Conservation (phyloP, 495 filamentous ascomycete species). For the Hyphodiscus hymeniophilus region DNA sequence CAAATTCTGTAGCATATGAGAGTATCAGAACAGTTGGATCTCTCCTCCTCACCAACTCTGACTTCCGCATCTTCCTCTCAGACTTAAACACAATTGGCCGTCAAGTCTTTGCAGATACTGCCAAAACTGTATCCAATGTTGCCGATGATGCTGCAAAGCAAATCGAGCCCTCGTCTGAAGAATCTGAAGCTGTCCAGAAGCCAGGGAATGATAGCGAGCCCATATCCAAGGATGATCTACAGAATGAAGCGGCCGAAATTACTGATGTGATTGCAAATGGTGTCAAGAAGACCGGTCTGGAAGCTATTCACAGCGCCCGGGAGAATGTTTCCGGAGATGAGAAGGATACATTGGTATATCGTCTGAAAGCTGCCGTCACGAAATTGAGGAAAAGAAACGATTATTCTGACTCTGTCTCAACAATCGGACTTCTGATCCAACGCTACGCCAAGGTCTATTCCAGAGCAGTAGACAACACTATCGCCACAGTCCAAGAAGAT, state of each 20-base stretch:
- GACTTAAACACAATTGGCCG: slow-evolving; percentile 72
- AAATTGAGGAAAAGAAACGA: slow-evolving; percentile 68
- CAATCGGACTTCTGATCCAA: slow-evolving; percentile 64
- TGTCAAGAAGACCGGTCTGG: slow-evolving; percentile 52
- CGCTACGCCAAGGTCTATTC: slow-evolving; percentile 74
- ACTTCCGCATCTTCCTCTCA: slow-evolving; percentile 81
- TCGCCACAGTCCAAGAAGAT: slow-evolving; percentile 56
- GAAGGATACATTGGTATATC: slow-evolving; percentile 60
- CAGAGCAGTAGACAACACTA: slow-evolving; percentile 54
- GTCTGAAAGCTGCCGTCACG: slow-evolving; percentile 67
- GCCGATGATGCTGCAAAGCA: slow-evolving; percentile 66
- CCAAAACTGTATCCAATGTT: slow-evolving; percentile 62
- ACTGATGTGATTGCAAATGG: slow-evolving; percentile 56
- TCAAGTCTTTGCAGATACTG: slow-evolving; percentile 83
- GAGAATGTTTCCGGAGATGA: slow-evolving; percentile 64
- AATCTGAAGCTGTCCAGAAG: slow-evolving; percentile 47
- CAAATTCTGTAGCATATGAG: slow-evolving; percentile 57
- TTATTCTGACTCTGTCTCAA: slow-evolving; percentile 80
- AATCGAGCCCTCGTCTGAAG: slow-evolving; percentile 55
- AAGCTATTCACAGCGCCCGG: slow-evolving; percentile 55
- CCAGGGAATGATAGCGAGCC: slow-evolving; percentile 46
- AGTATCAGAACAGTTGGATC: slow-evolving; percentile 78
- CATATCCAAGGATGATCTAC: slow-evolving; percentile 50
- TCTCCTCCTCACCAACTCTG: slow-evolving; percentile 78
- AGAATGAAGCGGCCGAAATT: slow-evolving; percentile 53